These are phyloP conservation scores for Spathaspora boniae DNA, from an alignment of 805 yeast species.

Conservation along the genomic window DNA sequence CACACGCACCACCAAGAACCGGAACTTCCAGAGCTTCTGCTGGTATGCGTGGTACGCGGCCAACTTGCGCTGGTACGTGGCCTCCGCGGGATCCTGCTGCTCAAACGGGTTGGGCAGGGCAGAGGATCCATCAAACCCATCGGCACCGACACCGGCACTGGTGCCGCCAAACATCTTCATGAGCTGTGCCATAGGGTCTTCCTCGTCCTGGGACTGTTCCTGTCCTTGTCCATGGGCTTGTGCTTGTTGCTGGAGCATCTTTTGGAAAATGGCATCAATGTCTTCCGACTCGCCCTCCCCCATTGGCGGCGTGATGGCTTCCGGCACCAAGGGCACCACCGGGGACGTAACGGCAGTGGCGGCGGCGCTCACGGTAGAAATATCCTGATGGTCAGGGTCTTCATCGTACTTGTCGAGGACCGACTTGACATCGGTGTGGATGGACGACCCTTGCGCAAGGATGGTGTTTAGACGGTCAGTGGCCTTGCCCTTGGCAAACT, in stretches of 20 bases:
- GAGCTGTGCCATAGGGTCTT: conserved; percentile 31
- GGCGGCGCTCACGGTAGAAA: conserved; percentile 12
- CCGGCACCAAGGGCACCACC: conserved; percentile 4
- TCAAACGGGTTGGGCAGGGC: conserved; percentile 3
- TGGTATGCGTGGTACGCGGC: conserved; percentile 28
- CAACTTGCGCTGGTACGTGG: conserved; percentile 27
- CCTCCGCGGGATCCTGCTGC: conserved; percentile 12
- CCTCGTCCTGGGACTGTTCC: conserved; percentile 8
- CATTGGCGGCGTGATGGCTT: conserved; percentile 10
- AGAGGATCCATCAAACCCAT: conserved; percentile 6
- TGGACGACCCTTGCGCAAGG: conserved; percentile 37
- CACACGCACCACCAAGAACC: conserved; percentile 30
- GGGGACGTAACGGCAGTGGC: conserved; percentile 14
- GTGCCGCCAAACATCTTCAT: conserved; percentile 28
- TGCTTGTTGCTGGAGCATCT: conserved; percentile 23
- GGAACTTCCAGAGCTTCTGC: conserved; percentile 29
- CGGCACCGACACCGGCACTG: conserved; percentile 5
- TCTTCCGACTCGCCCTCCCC: conserved; percentile 16
- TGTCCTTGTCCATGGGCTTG: conserved; percentile 7
- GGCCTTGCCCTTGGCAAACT: conserved; percentile 55
- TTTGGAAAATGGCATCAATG: conserved; percentile 32
- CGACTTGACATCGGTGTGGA: conserved; percentile 30
- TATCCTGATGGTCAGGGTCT: conserved; percentile 31
- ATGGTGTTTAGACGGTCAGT: conserved; percentile 48
- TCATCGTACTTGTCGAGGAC: conserved; percentile 26